Evolutionary conservation across 768 basidiomycete genomes (phyloP).

Genomic region (Termitomyces sp.): DNA sequence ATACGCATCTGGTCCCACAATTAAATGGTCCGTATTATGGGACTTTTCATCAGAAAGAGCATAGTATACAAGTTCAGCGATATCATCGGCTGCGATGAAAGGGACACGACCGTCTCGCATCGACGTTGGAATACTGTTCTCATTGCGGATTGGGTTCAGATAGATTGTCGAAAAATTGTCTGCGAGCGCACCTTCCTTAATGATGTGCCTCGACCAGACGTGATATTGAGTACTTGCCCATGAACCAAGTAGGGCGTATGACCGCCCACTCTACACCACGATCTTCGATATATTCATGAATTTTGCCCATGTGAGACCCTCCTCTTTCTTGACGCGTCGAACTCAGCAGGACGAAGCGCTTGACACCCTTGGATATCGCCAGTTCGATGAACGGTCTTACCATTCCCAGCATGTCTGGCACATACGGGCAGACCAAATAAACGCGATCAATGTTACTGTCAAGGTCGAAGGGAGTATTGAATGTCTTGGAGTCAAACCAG

Average conservation of each 20-base stretch:
- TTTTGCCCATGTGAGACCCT: slow-evolving; percentile 18
- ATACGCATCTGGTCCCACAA: slow-evolving; percentile 15
- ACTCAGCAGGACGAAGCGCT: slow-evolving; percentile 27
- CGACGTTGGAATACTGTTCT: background rate
- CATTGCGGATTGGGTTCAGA: background rate
- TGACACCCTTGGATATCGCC: slow-evolving; percentile 25
- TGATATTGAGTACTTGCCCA: slow-evolving; percentile 16
- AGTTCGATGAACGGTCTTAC: slow-evolving; percentile 28
- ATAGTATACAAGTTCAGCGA: slow-evolving; percentile 24
- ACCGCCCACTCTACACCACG: slow-evolving; percentile 26
- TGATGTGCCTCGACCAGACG: background rate
- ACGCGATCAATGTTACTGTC: slow-evolving; percentile 16
- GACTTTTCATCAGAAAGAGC: slow-evolving; percentile 21
- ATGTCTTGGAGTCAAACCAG: slow-evolving; percentile 28
- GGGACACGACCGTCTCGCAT: slow-evolving; percentile 22
- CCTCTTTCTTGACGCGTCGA: slow-evolving; percentile 19
- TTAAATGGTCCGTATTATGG: slow-evolving; percentile 16
- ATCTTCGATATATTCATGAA: slow-evolving; percentile 29
- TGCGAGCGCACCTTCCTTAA: background rate
- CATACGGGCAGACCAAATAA: slow-evolving; percentile 24
- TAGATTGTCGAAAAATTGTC: slow-evolving; percentile 14
- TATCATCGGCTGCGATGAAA: slow-evolving; percentile 28
- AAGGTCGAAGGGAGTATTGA: slow-evolving; percentile 23
- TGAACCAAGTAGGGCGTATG: slow-evolving; percentile 33
- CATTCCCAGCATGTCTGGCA: slow-evolving; percentile 11